Percentiles rank a stretch among this genome's conserved stretches.
Conservation (phyloP, 2,329 filamentous ascomycete species). For the Hymenoscyphus salicellus region DNA sequence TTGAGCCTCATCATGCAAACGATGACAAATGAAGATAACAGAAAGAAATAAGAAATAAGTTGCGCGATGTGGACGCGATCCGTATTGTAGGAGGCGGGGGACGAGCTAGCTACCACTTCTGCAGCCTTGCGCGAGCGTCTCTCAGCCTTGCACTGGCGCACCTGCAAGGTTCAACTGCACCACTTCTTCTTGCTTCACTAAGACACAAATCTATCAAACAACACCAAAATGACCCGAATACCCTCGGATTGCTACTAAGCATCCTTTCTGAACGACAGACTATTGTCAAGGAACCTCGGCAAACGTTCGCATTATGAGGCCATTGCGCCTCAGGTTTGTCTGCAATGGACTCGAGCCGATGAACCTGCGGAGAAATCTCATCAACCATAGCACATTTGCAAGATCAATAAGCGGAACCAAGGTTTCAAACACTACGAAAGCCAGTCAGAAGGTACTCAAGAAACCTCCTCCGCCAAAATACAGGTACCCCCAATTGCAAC, state of each 20-base stretch:
- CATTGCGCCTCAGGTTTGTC: neutral
- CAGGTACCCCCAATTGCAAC: neutral
- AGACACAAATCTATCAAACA: neutral
- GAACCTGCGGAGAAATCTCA: neutral
- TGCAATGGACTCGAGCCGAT: neutral
- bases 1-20: neutral
- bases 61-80: neutral
- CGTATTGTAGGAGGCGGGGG: neutral
- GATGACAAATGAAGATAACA: no score
- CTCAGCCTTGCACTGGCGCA: neutral
- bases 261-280: neutral
- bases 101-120: neutral
- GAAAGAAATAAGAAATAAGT: neutral
- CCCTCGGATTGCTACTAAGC: neutral
- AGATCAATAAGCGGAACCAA: neutral
- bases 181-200: neutral
- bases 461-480: neutral
- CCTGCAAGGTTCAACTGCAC: neutral
- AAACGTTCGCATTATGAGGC: neutral
- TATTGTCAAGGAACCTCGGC: no score
- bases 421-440: neutral
- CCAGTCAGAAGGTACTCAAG: neutral
- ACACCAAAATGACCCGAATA: neutral
- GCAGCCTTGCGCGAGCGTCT: neutral
- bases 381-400: neutral